Percentiles rank a stretch among this genome's conserved stretches.
Evolutionary conservation across 306 rosid species (phyloP).

Genomic region (Cucumis hystrix): DNA sequence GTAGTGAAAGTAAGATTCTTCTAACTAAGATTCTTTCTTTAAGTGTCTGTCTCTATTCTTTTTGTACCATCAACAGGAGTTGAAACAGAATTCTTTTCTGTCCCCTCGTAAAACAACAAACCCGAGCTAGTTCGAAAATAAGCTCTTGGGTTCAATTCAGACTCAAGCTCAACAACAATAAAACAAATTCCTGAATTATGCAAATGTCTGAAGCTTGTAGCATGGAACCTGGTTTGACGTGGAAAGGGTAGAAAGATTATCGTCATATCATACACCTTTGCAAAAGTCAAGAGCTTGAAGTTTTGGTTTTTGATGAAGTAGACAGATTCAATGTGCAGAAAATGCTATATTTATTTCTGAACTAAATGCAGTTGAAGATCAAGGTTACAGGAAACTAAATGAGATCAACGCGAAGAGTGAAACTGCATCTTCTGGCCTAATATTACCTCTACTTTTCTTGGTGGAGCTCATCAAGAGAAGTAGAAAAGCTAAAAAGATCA

Average conservation of each 20-base stretch:
- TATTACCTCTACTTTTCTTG: conserved; percentile 9
- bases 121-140: neutral
- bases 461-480: conserved; percentile 15
- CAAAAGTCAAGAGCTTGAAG: neutral
- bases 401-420: neutral
- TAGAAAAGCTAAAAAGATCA: conserved; percentile 19
- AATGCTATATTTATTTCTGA: neutral
- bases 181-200: neutral
- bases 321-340: neutral
- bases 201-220: neutral
- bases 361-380: neutral
- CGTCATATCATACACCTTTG: neutral
- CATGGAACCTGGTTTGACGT: neutral
- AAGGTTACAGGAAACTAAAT: neutral
- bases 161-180: too few relatives aligned
- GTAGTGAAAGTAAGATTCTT: too few relatives aligned
- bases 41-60: too few relatives aligned
- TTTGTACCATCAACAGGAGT: too few relatives aligned
- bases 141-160: neutral
- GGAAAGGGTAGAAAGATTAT: neutral
- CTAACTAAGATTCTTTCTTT: too few relatives aligned
- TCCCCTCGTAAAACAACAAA: neutral
- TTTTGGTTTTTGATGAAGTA: neutral
- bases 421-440: neutral
- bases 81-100: too few relatives aligned